Base-by-base conservation (phyloP, 768 basidiomycete species). In the Suillus subalutaceus region DNA sequence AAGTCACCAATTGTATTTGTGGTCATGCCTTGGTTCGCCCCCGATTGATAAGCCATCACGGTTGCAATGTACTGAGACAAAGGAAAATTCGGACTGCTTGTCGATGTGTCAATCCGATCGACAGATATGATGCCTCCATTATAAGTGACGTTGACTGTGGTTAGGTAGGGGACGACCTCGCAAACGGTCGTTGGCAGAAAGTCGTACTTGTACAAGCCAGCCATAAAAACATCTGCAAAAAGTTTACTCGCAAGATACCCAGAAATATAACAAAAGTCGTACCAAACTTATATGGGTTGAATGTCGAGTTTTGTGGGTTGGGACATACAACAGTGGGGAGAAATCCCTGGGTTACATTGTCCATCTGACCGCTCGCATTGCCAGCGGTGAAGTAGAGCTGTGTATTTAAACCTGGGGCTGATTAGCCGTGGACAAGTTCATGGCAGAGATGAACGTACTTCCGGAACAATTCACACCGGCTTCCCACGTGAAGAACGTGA, bases 111-210 rank as follows among this genome's bases (percentile, higher is more conserved):
- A 43, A 62, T 23, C 10, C 6, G 37, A 20, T 38, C 38, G 12
- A 63, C 52, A 41, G 37, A 30, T 40, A 70, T 38, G 3, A 55
- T 15, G 23, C 38, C 65, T 35, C 30, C 58, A 16, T 55, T 32
- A 43, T 72, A 72, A 6, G 1, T 64, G n/a, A 72, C 71, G 13
- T 43, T 60, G 23, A 69, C 65, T 13, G 66, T 72, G 4, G 53
- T 48, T 55, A 65, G 13, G 38, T 65, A 64, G n/a, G 66, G 71
- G 18, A 48, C 48, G 15, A 72, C 64, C 32, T 38, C 26, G 55
- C 71, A 72, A 5, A 66, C 13, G 1, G 41, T 61, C 4, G 52
- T 18, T 1, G 69, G 58, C 3, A 72, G 62, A 20, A 72, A 72
- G 40, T 12, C 5, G 35, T 72, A 72, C 52, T 63, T 72, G 63